These are phyloP conservation scores for Phyllosticta citribraziliensis DNA, from an alignment of 2,329 filamentous ascomycete genomes.

Conservation along the genomic window DNA sequence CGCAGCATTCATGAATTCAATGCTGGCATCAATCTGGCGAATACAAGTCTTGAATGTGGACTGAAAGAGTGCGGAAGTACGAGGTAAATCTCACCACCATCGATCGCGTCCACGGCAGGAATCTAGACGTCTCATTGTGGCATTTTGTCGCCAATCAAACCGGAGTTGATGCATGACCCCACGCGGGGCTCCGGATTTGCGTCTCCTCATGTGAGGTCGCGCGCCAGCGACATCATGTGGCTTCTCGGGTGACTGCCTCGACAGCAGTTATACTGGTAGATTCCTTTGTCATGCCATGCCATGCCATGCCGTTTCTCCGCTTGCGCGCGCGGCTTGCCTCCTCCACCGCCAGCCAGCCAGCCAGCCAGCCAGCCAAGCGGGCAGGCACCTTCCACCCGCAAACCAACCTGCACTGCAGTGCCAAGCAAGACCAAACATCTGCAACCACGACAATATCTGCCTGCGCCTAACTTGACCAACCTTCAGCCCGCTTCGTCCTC, in stretches of 20 bases:
- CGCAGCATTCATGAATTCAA: not conserved
- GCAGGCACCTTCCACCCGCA: not conserved
- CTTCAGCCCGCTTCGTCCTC: not conserved
- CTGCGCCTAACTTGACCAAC: not conserved
- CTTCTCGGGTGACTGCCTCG: not conserved
- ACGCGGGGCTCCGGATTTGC: not conserved
- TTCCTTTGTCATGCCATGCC: not conserved
- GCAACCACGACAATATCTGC: not conserved
- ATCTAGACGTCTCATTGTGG: not conserved
- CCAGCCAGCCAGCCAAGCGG: not conserved
- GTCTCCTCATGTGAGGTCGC: not conserved
- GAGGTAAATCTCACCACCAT: not conserved
- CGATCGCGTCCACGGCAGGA: not conserved
- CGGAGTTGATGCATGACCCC: not conserved
- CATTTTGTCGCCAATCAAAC: not conserved
- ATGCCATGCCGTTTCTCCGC: too few relatives aligned
- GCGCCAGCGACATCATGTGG: not conserved
- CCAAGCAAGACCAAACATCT: not conserved
- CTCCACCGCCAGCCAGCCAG: too few relatives aligned
- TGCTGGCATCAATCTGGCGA: not conserved
- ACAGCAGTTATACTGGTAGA: too few relatives aligned
- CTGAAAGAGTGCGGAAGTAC: not conserved
- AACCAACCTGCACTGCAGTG: not conserved
- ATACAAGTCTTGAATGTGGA: not conserved
- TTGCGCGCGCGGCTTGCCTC: not conserved